Base-by-base conservation (phyloP, 495 filamentous ascomycete genomes). In the Penicillium samsonianum region DNA sequence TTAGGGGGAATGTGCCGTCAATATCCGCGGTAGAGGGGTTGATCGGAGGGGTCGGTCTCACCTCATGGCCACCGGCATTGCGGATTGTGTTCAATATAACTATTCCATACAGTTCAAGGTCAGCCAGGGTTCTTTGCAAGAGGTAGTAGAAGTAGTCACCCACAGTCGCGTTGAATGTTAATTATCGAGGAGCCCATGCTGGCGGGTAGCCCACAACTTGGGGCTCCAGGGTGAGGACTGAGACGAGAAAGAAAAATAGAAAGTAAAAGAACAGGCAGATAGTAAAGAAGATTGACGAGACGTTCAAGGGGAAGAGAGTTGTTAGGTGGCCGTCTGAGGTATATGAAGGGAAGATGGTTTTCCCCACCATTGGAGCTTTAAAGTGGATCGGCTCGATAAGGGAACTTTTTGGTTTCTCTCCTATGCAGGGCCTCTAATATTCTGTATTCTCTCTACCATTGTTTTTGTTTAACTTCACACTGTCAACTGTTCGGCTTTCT, bases 51-150 rank as follows among this genome's bases (percentile, higher is more conserved):
- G 28, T 31, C 51, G 44, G 49, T 60, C 81, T 55, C 73, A 87
- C 85, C 64, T 89, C 82, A 64, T 81, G 76, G 59, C 76, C 81
- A 44, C 77, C 84, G 47, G 82, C 78, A 70, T 81, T 70, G 54
- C 80, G 77, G 58, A 89, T 80, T 16, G 81, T 82, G 57, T 77
- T 76, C 20, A 87, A 72, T 30, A 89, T 83, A 49, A 85, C 84
- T 87, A 61, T 42, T 23, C 3, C 2, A 22, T 14, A 48, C 10
- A 44, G 17, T 10, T 22, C 4, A n/a, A 22, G 17, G 35, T 69
- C 40, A 69, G 65, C 43, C 11, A 26, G 28, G 4, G 28, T 50
- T 38, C n/a, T n/a, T 26, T 12, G 5, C 4, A 45, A 26, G 31
- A 31, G 35, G 47, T 38, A 51, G 30, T 31, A 53, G 42, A 42